Base-by-base conservation (phyloP, 1,284 basidiomycete genomes). In the Macrocystidia cucumis region DNA sequence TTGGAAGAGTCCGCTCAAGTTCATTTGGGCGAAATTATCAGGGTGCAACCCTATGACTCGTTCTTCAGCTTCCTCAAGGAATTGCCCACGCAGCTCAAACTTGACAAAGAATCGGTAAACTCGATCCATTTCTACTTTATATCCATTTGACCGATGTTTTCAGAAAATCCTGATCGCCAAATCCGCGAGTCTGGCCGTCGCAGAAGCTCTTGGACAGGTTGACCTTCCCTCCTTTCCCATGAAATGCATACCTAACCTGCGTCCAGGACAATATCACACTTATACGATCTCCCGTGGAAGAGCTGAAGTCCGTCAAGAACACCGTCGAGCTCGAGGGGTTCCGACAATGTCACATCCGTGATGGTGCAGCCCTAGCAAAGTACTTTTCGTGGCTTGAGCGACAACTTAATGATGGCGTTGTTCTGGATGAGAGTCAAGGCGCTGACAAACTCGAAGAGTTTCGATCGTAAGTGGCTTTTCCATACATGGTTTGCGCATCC, bases 311-410 rank as follows among this genome's bases (percentile, higher is more conserved):
- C 4, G 79, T 92, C 57, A 98, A 98, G 68, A 98, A 96, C 48
- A 63, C 65, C 22, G 74, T 71, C 1, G 95, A 98, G 56, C 62
- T 95, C 8, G 78, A 86, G 52, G 95, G 95, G 0, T 98, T 98
- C 69, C 72, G 93, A 22, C 78, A 86, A 48, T 76, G 72, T 37
- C 91, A 98, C 54, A 78, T 96, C 30, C 74, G 92, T 7, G 95
- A 98, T 55, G 93, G 95, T 2, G 80, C 74, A 1, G 95, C 95
- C 0, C 68, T 98, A 27, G 77, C 72, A 5, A 73, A 80, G 8
- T 97, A 95, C 61, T 97, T 98, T 53, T 75, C 91, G 0, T 98
- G 95, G 93, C 68, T 98, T 2, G 91, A 98, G 57, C 86, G 91
- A 45, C 73, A 81, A 45, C 65, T 98, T 9, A 57, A 69, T 2